Conservation (phyloP, 2,329 filamentous ascomycete genomes). For the Ophiosphaerella korrae region DNA sequence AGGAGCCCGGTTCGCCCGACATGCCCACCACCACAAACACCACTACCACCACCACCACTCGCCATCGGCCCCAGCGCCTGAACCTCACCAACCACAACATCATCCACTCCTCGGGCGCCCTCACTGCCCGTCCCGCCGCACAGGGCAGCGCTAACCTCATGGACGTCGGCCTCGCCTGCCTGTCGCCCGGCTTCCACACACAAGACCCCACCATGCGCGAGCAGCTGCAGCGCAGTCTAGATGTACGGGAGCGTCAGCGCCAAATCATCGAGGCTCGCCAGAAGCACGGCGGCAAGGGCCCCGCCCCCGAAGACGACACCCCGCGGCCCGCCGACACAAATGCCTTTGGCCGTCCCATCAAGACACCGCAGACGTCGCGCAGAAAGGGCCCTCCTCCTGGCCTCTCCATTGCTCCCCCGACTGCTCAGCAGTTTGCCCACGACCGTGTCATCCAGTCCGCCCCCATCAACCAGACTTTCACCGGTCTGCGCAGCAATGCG, state of each 20-base stretch:
- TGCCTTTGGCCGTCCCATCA: constrained; percentile 54
- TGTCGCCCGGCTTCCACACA: constrained; percentile 94
- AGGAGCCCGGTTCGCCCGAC: constrained; percentile 87
- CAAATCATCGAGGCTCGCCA: constrained; percentile 94
- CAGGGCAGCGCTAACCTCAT: constrained; percentile 79
- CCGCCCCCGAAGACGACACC: constrained; percentile 34
- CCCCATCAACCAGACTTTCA: constrained; percentile 92
- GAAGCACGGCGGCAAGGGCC: constrained; percentile 68
- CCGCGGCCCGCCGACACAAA: constrained; percentile 43
- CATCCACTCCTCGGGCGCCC: constrained; percentile 49
- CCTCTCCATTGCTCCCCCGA: constrained; percentile 91
- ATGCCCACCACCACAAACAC: constrained; percentile 66
- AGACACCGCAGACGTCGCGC: constrained; percentile 74
- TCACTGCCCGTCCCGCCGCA: constrained; percentile 70
- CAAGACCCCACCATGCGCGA: constrained; percentile 97
- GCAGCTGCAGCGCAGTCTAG: constrained; percentile 91
- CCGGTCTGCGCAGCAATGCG: constrained; percentile 70
- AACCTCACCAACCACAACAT: constrained; percentile 68
- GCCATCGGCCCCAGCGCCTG: constrained; percentile 76
- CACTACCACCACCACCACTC: constrained; percentile 59
- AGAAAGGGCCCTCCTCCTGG: constrained; percentile 82
- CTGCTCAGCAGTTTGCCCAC: constrained; percentile 87
- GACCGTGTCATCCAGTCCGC: constrained; percentile 97
- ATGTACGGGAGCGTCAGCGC: constrained; percentile 89
- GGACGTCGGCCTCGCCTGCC: constrained; percentile 89